These are phyloP conservation scores for Quercus robur DNA, from an alignment of 306 rosid species.

Conservation along the genomic window DNA sequence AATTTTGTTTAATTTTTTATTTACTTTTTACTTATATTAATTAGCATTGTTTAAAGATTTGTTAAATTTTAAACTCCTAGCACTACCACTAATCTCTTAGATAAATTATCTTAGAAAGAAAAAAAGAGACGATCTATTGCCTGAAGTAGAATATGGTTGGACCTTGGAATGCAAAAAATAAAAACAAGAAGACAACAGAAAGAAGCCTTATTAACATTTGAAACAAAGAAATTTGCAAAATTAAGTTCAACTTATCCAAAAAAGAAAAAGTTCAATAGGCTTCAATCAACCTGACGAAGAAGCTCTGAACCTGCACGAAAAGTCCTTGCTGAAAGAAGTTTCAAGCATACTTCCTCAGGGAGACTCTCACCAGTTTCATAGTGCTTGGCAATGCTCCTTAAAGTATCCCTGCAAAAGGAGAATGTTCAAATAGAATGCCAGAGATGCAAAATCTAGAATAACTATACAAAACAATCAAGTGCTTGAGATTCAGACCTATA, in stretches of 20 bases:
- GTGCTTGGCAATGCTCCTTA: slow-evolving; percentile 91
- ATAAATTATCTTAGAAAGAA: not conserved
- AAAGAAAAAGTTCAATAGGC: not conserved
- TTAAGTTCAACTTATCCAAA: not conserved
- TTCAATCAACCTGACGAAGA: slow-evolving; percentile 80
- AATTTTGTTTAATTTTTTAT: too few species aligned
- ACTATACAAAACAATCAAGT: not conserved
- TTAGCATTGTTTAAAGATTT: too few species aligned
- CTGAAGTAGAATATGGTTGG: not conserved
- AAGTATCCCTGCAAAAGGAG: slow-evolving; percentile 57
- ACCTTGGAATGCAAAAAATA: not conserved
- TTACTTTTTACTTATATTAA: too few species aligned
- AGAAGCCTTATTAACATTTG: not conserved
- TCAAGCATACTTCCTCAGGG: slow-evolving; percentile 76
- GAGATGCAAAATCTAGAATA: too few species aligned
- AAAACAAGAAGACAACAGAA: not conserved
- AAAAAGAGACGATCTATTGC: not conserved
- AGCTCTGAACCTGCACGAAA: slow-evolving; percentile 81
- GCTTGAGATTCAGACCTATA: not conserved
- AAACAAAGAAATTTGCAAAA: not conserved
- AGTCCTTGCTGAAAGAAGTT: slow-evolving; percentile 92
- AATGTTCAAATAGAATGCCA: too few species aligned
- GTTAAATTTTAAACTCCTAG: too few species aligned
- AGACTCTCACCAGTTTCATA: slow-evolving; percentile 89
- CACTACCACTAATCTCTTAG: not conserved